These are phyloP conservation scores for Quercus ilex DNA, from an alignment of 306 rosid genomes.

Conservation along the genomic window DNA sequence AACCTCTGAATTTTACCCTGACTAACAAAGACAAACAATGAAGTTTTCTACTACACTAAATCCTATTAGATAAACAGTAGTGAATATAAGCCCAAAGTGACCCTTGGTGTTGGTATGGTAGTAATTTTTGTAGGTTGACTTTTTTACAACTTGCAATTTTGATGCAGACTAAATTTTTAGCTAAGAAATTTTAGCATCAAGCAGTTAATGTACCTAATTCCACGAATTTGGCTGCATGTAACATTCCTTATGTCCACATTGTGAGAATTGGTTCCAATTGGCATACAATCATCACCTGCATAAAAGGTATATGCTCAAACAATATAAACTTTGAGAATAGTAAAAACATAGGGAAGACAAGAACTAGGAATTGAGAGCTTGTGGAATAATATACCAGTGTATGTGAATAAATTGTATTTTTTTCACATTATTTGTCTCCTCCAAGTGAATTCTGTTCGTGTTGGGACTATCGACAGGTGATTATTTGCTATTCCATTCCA, in stretches of 20 bases:
- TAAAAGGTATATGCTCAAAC: no score
- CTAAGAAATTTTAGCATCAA: background rate
- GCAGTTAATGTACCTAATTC: constrained; percentile 33
- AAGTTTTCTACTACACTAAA: no score
- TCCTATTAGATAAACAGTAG: no score
- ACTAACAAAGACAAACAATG: no score
- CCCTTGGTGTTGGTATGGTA: no score
- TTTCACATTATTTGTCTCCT: constrained; percentile 30
- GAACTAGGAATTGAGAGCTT: no score
- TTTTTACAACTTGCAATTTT: no score
- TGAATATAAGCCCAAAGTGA: background rate
- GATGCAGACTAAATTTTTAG: no score
- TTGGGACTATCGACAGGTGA: constrained; percentile 42
- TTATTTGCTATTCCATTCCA: constrained; percentile 26
- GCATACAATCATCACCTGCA: constrained; percentile 33
- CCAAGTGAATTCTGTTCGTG: constrained; percentile 59
- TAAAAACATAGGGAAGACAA: no score
- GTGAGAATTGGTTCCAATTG: constrained; percentile 36
- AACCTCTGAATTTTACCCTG: no score
- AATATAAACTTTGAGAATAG: no score
- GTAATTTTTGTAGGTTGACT: background rate
- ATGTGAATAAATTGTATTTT: background rate
- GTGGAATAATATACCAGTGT: constrained; percentile 13
- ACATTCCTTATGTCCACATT: constrained; percentile 19
- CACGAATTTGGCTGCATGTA: constrained; percentile 56